A percentile compares a stretch with the other conserved stretches of the same genome.
phyloP scores from a whole-genome alignment of 2,329 filamentous ascomycete species.

The Exutisphaerella laricina region DNA sequence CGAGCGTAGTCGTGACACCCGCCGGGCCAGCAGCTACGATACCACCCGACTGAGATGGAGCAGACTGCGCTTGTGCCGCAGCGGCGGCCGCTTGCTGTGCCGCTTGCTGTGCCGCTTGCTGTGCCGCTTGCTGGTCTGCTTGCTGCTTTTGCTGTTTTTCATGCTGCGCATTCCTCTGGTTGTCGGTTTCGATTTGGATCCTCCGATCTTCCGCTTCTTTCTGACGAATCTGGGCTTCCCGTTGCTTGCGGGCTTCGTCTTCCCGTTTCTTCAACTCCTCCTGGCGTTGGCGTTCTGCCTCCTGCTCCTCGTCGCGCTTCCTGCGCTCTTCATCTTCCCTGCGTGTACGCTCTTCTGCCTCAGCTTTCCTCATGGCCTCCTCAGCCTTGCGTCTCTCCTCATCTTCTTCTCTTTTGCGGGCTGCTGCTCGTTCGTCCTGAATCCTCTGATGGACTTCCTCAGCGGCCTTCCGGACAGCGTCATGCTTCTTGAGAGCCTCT shows the following conservation, averaged over 20 bases:
- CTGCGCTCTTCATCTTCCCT: conserved; percentile 7
- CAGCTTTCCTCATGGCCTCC: conserved; percentile 14
- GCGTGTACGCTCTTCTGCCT: conserved; percentile 10
- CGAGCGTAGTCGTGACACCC: conserved; percentile 3
- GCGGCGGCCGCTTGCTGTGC: conserved; percentile 6
- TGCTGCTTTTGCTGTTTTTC: neutral
- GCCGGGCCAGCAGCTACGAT: conserved; percentile 2
- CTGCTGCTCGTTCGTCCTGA: conserved; percentile 14
- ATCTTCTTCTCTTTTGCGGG: conserved; percentile 12
- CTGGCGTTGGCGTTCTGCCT: conserved; percentile 7
- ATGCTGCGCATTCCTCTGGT: neutral
- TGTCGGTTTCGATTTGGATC: conserved; percentile 2
- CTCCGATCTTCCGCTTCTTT: conserved; percentile 9
- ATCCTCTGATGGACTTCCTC: conserved; percentile 14
- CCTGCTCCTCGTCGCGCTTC: neutral
- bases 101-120: conserved; percentile 6
- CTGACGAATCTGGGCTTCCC: neutral
- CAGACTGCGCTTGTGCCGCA: conserved; percentile 6
- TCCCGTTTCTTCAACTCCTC: conserved; percentile 1
- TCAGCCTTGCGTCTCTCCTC: conserved; percentile 13
- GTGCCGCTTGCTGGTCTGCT: neutral
- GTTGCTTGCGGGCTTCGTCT: conserved; percentile 6
- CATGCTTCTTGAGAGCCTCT: conserved; percentile 16
- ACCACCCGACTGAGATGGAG: conserved; percentile 1
- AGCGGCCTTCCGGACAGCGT: conserved; percentile 15